phyloP scores from a whole-genome alignment of 768 basidiomycete species.

The Boletus huronensis region DNA sequence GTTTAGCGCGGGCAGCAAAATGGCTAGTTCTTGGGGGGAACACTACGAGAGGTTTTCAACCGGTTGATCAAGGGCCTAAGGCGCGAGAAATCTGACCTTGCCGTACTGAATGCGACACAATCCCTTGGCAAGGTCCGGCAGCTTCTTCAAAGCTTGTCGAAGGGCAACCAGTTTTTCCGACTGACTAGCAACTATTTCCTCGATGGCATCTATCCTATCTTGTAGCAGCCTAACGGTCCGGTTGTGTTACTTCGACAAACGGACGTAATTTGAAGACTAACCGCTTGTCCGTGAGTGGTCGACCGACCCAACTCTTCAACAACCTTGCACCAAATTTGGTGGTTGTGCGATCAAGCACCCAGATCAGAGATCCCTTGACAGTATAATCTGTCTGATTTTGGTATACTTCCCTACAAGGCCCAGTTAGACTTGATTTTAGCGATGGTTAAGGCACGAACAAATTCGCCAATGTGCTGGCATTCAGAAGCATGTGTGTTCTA shows the following conservation, averaged over 20 bases:
- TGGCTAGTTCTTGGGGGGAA: slow-evolving; percentile 75
- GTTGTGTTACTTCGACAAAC: neutral
- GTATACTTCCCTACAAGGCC: slow-evolving; percentile 68
- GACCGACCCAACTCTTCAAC: slow-evolving; percentile 81
- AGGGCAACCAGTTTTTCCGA: slow-evolving; percentile 64
- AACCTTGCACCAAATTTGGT: slow-evolving; percentile 87
- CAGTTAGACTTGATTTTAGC: neutral
- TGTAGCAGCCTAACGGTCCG: slow-evolving; percentile 56
- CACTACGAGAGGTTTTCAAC: slow-evolving; percentile 44
- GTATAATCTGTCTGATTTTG: slow-evolving; percentile 82
- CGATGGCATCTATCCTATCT: slow-evolving; percentile 77
- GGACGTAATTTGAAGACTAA: slow-evolving; percentile 30
- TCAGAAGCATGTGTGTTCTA: slow-evolving; percentile 80
- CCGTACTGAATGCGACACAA: slow-evolving; percentile 88
- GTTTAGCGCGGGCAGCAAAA: slow-evolving; percentile 71
- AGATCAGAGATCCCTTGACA: slow-evolving; percentile 72
- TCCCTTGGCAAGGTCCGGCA: slow-evolving; percentile 88
- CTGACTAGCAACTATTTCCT: slow-evolving; percentile 67
- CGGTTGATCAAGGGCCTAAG: neutral
- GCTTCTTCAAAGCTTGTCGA: slow-evolving; percentile 61
- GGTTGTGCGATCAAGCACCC: slow-evolving; percentile 81
- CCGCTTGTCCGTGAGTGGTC: slow-evolving; percentile 74
- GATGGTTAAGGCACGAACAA: slow-evolving; percentile 39
- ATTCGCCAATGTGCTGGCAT: slow-evolving; percentile 83
- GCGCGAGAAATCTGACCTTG: slow-evolving; percentile 50